A percentile compares a stretch with the other conserved stretches of the same genome.
phyloP scores from a whole-genome alignment of 371 early-diverging fungal genomes.

The Sporodiniella umbellata region DNA sequence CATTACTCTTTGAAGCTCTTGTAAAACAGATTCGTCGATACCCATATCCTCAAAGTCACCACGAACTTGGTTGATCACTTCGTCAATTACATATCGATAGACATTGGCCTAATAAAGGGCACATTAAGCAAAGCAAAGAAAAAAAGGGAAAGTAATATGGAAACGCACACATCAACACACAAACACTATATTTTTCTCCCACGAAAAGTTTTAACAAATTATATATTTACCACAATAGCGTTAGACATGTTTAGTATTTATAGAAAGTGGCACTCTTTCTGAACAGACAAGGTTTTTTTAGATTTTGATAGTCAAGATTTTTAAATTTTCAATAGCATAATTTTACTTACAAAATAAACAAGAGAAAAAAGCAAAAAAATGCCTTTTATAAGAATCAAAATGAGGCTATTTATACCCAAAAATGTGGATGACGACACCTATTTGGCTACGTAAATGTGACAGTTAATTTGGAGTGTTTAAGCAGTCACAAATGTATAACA shows the following conservation, averaged over 20 bases:
- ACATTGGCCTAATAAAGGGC: slow-evolving; percentile 73
- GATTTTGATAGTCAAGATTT: too few relatives aligned
- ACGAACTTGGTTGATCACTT: slow-evolving; percentile 87
- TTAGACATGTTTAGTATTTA: slow-evolving; percentile 33
- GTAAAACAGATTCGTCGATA: slow-evolving; percentile 81
- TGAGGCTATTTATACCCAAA: background rate
- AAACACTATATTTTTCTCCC: background rate
- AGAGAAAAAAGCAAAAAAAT: background rate
- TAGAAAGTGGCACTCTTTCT: background rate
- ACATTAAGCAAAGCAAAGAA: too few relatives aligned
- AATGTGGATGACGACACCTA: background rate
- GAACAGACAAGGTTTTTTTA: too few relatives aligned
- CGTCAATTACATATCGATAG: slow-evolving; percentile 90
- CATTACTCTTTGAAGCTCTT: slow-evolving; percentile 84
- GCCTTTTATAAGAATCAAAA: slow-evolving; percentile 1
- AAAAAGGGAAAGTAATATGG: too few relatives aligned
- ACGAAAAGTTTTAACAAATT: background rate
- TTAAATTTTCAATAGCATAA: too few relatives aligned
- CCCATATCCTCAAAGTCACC: slow-evolving; percentile 91
- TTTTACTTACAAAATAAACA: slow-evolving; percentile 1
- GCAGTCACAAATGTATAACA: too few relatives aligned
- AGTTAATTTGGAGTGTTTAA: too few relatives aligned
- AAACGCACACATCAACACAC: too few relatives aligned
- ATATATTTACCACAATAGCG: slow-evolving; percentile 35
- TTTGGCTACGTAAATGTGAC: background rate